Evolutionary conservation across 2,329 filamentous ascomycete genomes (phyloP).

Genomic region (Sclerotinia glacialis): DNA sequence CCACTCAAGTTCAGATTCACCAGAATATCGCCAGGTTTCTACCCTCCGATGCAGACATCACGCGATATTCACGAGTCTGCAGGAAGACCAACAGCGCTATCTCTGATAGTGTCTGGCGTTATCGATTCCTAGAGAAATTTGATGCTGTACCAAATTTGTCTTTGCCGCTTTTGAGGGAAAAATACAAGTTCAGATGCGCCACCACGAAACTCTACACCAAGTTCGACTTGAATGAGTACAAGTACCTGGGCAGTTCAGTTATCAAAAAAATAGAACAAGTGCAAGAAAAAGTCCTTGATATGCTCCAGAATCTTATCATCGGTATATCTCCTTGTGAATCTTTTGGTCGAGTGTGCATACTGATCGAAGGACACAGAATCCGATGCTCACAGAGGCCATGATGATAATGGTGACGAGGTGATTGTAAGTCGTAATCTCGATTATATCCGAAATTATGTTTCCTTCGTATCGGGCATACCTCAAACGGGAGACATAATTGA

Average conservation of each 20-base stretch:
- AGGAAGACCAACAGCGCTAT: slow-evolving; percentile 42
- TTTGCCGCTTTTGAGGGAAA: slow-evolving; percentile 36
- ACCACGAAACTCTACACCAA: slow-evolving; percentile 33
- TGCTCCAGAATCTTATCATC: slow-evolving; percentile 45
- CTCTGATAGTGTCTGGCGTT: slow-evolving; percentile 47
- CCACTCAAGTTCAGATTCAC: slow-evolving; percentile 31
- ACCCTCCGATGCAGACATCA: slow-evolving; percentile 44
- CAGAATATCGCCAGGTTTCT: slow-evolving; percentile 36
- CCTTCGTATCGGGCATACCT: slow-evolving; percentile 19
- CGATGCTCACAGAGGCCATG: slow-evolving; percentile 26
- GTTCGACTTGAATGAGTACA: slow-evolving; percentile 24
- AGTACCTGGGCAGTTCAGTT: background rate
- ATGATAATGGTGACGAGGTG: slow-evolving; percentile 35
- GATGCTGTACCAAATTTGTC: slow-evolving; percentile 39
- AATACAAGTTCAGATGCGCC: slow-evolving; percentile 42
- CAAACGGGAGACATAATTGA: slow-evolving; percentile 26
- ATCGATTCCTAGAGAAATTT: slow-evolving; percentile 44
- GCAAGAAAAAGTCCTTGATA: slow-evolving; percentile 37
- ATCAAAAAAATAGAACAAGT: background rate
- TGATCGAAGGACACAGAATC: slow-evolving; percentile 30
- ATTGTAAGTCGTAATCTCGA: slow-evolving; percentile 37
- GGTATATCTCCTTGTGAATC: slow-evolving; percentile 39
- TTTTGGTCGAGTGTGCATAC: background rate
- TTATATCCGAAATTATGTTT: slow-evolving; percentile 29
- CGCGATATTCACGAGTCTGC: slow-evolving; percentile 44